A percentile compares a stretch with the other conserved stretches of the same genome.
Evolutionary conservation across 2,329 filamentous ascomycete genomes (phyloP).

Genomic region (Xylaria sp.): DNA sequence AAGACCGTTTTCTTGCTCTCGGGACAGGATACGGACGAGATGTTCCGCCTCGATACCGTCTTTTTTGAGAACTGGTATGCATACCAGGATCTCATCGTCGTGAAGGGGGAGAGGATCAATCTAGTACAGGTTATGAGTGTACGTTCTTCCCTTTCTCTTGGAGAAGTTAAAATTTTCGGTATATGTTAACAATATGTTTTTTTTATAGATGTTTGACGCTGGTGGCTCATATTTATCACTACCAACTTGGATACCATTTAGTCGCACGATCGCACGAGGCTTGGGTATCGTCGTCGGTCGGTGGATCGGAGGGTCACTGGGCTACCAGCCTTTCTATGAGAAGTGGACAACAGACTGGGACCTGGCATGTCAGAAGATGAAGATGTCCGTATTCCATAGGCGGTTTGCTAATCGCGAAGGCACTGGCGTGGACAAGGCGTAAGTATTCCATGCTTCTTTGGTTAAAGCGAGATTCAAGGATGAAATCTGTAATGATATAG

Average conservation of each 20-base stretch:
- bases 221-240: conserved; percentile 52
- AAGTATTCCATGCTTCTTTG: neutral
- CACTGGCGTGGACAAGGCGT: neutral
- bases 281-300: conserved; percentile 51
- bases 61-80: conserved; percentile 53
- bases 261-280: conserved; percentile 42
- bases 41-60: conserved; percentile 47
- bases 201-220: conserved; percentile 52
- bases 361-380: conserved; percentile 50
- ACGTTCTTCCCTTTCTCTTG: conserved; percentile 20
- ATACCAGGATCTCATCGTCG: conserved; percentile 49
- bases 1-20: conserved; percentile 44
- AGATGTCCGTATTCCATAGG: conserved; percentile 44
- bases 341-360: conserved; percentile 54
- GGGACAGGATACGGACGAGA: conserved; percentile 42
- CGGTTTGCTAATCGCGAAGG: conserved; percentile 40
- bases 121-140: conserved; percentile 46
- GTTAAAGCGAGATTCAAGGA: neutral
- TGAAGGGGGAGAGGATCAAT: conserved; percentile 41
- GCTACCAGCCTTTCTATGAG: conserved; percentile 52
- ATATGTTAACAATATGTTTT: neutral
- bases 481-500: conserved; percentile 8
- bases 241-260: conserved; percentile 53
- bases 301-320: conserved; percentile 52
- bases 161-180: neutral